phyloP scores from a whole-genome alignment of 2,329 filamentous ascomycete species.

The Annulohypoxylon truncatum region DNA sequence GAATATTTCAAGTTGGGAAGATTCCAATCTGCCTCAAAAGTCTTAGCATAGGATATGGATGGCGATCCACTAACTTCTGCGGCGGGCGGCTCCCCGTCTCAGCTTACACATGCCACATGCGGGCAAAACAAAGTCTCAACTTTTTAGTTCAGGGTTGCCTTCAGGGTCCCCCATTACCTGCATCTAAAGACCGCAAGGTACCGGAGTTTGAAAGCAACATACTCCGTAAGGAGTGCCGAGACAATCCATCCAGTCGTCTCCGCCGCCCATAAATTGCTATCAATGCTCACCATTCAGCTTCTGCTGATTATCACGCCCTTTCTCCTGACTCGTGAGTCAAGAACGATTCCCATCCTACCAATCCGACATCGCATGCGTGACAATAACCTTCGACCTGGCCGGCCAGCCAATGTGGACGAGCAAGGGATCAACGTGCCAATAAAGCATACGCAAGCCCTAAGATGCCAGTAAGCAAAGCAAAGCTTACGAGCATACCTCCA shows the following conservation, averaged over 20 bases:
- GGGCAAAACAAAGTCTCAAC: conserved; percentile 23
- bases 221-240: conserved; percentile 26
- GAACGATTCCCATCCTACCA: conserved; percentile 11
- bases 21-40: conserved; percentile 16
- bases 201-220: conserved; percentile 29
- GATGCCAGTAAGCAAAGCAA: conserved; percentile 32
- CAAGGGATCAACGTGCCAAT: conserved; percentile 37
- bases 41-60: conserved; percentile 1
- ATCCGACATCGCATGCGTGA: conserved; percentile 38
- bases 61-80: not conserved
- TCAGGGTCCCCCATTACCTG: conserved; percentile 35
- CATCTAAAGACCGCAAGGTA: conserved; percentile 34
- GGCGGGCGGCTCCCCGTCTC: conserved; percentile 20
- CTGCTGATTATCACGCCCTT: conserved; percentile 35
- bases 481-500: conserved; percentile 21
- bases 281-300: conserved; percentile 30
- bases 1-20: conserved; percentile 19
- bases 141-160: conserved; percentile 30
- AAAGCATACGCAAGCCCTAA: conserved; percentile 30
- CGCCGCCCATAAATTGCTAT: conserved; percentile 37
- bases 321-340: conserved; percentile 36
- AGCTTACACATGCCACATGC: conserved; percentile 38
- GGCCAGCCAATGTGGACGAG: conserved; percentile 37
- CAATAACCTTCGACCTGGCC: conserved; percentile 30
- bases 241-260: conserved; percentile 6